phyloP scores from a whole-genome alignment of 2,329 filamentous ascomycete genomes.

The Botryotinia globosa region DNA sequence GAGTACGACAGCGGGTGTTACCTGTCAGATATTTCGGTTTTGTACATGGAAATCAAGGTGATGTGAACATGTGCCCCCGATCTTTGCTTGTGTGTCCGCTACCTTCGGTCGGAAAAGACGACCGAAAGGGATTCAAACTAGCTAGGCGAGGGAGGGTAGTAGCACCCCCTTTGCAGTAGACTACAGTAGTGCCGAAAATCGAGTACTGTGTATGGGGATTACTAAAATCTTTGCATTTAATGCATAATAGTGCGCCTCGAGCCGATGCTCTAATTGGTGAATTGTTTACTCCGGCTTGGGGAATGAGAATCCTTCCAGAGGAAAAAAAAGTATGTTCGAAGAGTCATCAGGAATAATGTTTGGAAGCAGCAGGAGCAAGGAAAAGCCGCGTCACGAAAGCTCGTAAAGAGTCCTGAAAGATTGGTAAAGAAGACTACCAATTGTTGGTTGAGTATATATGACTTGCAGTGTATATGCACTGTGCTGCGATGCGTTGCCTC shows the following conservation, averaged over 20 bases:
- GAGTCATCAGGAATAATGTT: conserved; percentile 8
- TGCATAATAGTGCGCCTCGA: not conserved
- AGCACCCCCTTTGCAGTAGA: not conserved
- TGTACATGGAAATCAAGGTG: conserved; percentile 6
- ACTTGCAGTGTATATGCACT: conserved; percentile 13
- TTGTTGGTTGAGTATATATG: conserved; percentile 17
- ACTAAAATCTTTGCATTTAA: conserved; percentile 11
- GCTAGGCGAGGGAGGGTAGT: conserved; percentile 6
- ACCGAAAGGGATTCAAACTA: not conserved
- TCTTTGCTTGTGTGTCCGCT: not conserved
- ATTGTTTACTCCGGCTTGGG: not conserved
- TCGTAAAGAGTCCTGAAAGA: not conserved
- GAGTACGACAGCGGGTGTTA: conserved; percentile 19
- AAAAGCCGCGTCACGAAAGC: conserved; percentile 5
- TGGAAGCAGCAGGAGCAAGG: conserved; percentile 3
- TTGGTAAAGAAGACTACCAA: not conserved
- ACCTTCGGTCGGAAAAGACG: not conserved
- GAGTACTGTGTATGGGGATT: conserved; percentile 1
- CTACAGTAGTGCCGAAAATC: conserved; percentile 16
- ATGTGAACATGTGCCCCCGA: conserved; percentile 2
- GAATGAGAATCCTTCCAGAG: conserved; percentile 4
- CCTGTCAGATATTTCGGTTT: conserved; percentile 13
- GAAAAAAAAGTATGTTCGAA: not conserved
- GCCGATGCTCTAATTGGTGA: not conserved
- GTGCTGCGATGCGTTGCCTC: conserved; percentile 7